phyloP scores from a whole-genome alignment of 495 filamentous ascomycete genomes.

The Hypoxylon intermedium region DNA sequence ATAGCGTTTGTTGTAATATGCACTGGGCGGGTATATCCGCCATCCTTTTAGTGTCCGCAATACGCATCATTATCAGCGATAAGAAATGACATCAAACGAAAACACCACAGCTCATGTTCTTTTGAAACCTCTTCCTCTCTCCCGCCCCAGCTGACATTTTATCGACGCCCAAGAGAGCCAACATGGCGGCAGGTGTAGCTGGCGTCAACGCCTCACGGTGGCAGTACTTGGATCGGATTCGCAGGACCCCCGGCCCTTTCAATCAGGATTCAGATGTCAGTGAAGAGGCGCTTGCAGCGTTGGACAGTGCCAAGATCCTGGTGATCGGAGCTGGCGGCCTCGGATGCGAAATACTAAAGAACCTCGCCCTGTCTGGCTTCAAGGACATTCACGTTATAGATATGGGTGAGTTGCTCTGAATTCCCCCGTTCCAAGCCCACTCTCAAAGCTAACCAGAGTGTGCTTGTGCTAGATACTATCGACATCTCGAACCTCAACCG shows the following conservation, averaged over 20 bases:
- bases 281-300: conserved; percentile 63
- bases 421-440: neutral
- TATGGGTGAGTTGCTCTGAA: conserved; percentile 69
- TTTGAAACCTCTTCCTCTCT: neutral
- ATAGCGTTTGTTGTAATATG: neutral
- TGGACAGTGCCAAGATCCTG: conserved; percentile 75
- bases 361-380: conserved; percentile 93
- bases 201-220: conserved; percentile 41
- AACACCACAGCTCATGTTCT: neutral
- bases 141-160: neutral
- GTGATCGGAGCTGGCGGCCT: conserved; percentile 89
- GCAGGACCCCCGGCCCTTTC: conserved; percentile 78
- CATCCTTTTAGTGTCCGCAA: conserved; percentile 15
- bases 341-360: conserved; percentile 97
- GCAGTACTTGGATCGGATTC: conserved; percentile 81
- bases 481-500: conserved; percentile 98
- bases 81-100: conserved; percentile 34
- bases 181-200: conserved; percentile 20
- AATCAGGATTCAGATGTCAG: conserved; percentile 73
- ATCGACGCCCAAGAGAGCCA: neutral
- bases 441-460: conserved; percentile 11
- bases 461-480: conserved; percentile 74
- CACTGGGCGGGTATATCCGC: no score
- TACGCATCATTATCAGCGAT: conserved; percentile 26
- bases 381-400: conserved; percentile 98